Evolutionary conservation across 306 rosid species (phyloP), one percentile per base, ranked within the genome.

Genomic region (Parietaria judaica): DNA sequence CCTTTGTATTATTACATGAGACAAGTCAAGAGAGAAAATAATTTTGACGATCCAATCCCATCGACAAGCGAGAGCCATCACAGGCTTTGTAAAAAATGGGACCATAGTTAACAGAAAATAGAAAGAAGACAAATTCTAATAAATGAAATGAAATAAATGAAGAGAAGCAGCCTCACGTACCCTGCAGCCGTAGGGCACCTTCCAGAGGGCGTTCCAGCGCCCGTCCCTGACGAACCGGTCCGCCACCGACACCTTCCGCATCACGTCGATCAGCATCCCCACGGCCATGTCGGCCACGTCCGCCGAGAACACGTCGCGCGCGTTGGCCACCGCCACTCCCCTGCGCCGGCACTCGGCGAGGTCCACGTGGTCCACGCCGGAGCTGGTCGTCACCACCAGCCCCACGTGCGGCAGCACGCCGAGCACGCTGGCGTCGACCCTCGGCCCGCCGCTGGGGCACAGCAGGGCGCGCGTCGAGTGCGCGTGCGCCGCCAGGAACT

Each of bases 221-320:
- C 56, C 54, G 2, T 60, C 54, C 51, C 81, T 73, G 3, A 79
- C 61, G 48, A 11, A 81, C 17, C 76, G 72, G 74, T 84, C 81
- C 8, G 75, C 64, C 8, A 67, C 78, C 3, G 87, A 71, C 9
- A 84, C 37, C 17, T 53, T 81, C 54, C 79, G 60, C 66, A 57
- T 12, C 2, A 79, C 82, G 55, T 72, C 83, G 7, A 78, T 38
- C 35, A 78, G 69, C 61, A 84, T 52, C 4, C 68, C 83, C 14
- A 84, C 76, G 3, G 84, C 86, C 38, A 63, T 0, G 35, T 81
- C 90, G 6, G 86, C 84, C 1, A 76, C 86, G 13, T 84, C 86
- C 35, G 76, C 75, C 5, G 84, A 58, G 39, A 17, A 66, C 6
- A 60, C 3, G 1, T 11, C 54, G 17, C 74, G 83, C 43, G 71